phyloP scores from a whole-genome alignment of 164 flowering plant species.

The Amborella trichopoda region DNA sequence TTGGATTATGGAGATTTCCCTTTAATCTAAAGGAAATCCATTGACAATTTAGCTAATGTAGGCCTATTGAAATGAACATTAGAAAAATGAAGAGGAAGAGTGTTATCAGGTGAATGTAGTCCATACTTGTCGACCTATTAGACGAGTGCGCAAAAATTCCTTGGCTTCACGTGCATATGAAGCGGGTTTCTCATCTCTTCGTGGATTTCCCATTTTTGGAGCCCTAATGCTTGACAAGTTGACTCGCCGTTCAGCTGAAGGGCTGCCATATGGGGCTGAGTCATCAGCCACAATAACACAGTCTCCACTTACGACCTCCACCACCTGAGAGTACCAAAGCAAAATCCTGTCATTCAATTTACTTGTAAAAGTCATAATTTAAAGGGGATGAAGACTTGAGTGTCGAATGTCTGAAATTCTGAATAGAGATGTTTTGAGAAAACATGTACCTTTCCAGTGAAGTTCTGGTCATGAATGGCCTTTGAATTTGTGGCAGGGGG shows the following conservation, averaged over 20 bases:
- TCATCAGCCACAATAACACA: slow-evolving; percentile 94
- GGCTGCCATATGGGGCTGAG: slow-evolving; percentile 76
- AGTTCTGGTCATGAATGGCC: slow-evolving; percentile 91
- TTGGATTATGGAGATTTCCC: too few species aligned
- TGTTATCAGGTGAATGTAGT: too few species aligned
- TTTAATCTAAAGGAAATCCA: too few species aligned
- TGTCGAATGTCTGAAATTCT: background rate
- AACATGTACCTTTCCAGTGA: slow-evolving; percentile 66
- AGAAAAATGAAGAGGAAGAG: too few species aligned
- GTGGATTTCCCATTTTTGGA: slow-evolving; percentile 88
- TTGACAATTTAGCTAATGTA: too few species aligned
- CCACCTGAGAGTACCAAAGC: slow-evolving; percentile 44
- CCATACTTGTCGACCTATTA: slow-evolving; percentile 74
- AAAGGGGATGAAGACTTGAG: background rate
- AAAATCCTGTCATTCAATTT: background rate
- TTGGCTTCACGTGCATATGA: slow-evolving; percentile 90
- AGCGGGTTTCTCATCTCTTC: slow-evolving; percentile 72
- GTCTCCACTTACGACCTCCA: slow-evolving; percentile 97
- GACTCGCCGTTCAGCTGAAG: slow-evolving; percentile 80
- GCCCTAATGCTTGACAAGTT: slow-evolving; percentile 90
- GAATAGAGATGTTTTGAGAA: slow-evolving; percentile 1
- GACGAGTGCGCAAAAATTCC: slow-evolving; percentile 76
- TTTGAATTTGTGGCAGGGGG: slow-evolving; percentile 87
- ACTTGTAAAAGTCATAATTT: background rate
- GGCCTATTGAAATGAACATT: too few species aligned